Evolutionary conservation across 2,329 filamentous ascomycete genomes (phyloP).

Genomic region (Diaporthe caulivora): DNA sequence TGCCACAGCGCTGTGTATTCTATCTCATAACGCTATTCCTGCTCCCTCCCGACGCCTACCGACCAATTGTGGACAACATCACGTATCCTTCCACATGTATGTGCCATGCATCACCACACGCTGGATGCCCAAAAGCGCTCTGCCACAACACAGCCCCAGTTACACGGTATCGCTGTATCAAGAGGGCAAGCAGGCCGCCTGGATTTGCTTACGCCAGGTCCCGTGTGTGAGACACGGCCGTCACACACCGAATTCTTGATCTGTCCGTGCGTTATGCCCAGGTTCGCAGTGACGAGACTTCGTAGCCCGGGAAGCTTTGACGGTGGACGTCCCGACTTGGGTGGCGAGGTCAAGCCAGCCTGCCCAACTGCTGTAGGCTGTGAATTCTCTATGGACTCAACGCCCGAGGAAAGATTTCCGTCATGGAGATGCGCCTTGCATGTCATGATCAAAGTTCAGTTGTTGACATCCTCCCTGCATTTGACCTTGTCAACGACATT

Average conservation of each 20-base stretch:
- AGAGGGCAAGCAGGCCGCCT: neutral
- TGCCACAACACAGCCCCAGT: neutral
- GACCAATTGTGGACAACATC: too few relatives aligned
- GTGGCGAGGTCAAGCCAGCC: too few relatives aligned
- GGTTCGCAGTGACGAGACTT: neutral
- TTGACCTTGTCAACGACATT: slow-evolving; percentile 36
- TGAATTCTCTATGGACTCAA: too few relatives aligned
- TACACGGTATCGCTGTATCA: neutral
- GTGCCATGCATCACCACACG: neutral
- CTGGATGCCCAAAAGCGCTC: neutral
- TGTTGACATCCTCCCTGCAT: slow-evolving; percentile 31
- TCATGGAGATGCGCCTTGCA: too few relatives aligned
- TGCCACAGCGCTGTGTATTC: neutral
- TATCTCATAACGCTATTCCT: neutral
- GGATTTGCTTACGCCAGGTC: neutral
- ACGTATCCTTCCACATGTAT: neutral
- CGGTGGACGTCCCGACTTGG: neutral
- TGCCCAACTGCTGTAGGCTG: neutral
- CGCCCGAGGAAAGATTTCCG: neutral
- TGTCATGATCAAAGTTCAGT: neutral
- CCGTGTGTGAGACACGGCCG: neutral
- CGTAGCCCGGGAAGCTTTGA: neutral
- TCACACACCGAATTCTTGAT: neutral
- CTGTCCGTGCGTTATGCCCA: neutral
- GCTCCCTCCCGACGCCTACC: neutral